Percentiles rank a stretch among this genome's conserved stretches.
Evolutionary conservation across 225 moss, liverwort and hornwort species (phyloP).

Genomic region (Pseudisothecium myosuroides): DNA sequence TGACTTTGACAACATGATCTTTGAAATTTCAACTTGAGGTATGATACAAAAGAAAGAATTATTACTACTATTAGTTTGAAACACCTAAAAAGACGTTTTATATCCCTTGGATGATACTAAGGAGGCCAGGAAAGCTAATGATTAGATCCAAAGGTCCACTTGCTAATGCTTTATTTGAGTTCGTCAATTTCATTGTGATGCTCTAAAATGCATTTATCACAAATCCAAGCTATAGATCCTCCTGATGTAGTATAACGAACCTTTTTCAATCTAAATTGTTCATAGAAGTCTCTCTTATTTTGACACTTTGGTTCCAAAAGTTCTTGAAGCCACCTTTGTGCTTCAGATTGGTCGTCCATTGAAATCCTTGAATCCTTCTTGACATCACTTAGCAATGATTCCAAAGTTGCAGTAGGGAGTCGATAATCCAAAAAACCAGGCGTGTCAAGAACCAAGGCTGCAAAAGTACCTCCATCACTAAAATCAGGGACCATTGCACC

Average conservation of each 20-base stretch:
- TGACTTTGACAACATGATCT: neutral
- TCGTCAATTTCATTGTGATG: neutral
- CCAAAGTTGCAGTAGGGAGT: neutral
- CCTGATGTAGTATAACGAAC: rapidly evolving
- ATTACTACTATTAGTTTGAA: rapidly evolving
- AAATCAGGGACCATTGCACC: neutral
- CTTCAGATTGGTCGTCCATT: rapidly evolving
- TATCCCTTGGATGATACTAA: neutral
- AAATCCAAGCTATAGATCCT: neutral
- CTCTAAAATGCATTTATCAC: neutral
- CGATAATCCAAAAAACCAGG: neutral
- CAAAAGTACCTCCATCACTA: neutral
- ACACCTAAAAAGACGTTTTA: rapidly evolving
- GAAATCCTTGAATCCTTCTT: neutral
- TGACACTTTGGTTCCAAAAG: neutral
- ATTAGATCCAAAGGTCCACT: rapidly evolving
- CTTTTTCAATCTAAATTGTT: neutral
- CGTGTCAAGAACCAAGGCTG: neutral
- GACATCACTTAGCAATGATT: neutral
- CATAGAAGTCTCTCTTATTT: neutral
- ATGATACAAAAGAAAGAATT: neutral
- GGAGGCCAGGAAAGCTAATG: rapidly evolving
- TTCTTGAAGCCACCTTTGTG: neutral
- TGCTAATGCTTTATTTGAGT: neutral
- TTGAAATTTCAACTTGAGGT: neutral